phyloP scores from a whole-genome alignment of 2,329 filamentous ascomycete species.

The Pseudogymnoascus sp. region DNA sequence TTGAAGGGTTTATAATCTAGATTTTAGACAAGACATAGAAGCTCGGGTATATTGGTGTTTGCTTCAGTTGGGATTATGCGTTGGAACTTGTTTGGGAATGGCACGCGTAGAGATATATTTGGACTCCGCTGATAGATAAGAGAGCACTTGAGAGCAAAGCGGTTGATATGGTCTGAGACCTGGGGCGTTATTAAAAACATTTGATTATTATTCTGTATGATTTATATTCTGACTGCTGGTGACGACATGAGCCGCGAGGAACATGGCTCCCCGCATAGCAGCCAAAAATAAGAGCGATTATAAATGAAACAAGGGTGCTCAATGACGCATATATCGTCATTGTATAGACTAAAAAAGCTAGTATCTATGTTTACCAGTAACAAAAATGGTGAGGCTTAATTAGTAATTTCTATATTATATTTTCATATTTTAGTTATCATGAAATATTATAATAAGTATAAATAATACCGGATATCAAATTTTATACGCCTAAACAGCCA shows the following conservation, averaged over 20 bases:
- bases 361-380: not conserved
- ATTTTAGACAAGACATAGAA: slow-evolving; percentile 3
- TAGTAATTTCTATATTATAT: not conserved
- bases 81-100: not conserved
- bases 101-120: not conserved
- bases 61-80: not conserved
- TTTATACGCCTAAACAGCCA: not conserved
- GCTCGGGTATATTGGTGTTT: not conserved
- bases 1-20: slow-evolving; percentile 17
- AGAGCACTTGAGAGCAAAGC: not conserved
- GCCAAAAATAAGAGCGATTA: not conserved
- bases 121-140: not conserved
- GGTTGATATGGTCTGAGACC: not conserved
- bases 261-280: not conserved
- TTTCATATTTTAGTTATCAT: not conserved
- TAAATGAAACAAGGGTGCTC: not conserved
- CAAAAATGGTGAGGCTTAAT: not conserved
- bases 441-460: not conserved
- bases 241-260: not conserved
- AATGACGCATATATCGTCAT: not conserved
- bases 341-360: not conserved
- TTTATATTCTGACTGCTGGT: not conserved
- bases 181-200: not conserved
- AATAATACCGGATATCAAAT: not conserved
- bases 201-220: not conserved